phyloP scores from a whole-genome alignment of 2,329 filamentous ascomycete genomes.

The Arthrobotrys sinensis region DNA sequence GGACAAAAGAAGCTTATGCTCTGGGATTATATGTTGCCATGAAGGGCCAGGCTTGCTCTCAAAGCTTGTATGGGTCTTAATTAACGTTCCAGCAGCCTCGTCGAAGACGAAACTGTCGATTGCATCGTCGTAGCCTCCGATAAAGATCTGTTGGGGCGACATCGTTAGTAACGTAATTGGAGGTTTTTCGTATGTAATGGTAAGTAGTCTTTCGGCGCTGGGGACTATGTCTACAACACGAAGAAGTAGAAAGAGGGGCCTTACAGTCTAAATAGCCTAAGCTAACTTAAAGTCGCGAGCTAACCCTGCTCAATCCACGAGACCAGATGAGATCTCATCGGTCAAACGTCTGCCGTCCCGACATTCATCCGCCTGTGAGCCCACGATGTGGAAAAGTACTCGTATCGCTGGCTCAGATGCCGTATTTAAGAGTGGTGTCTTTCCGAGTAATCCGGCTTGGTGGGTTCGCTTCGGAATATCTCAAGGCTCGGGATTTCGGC shows the following conservation, averaged over 20 bases:
- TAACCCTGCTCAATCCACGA: slow-evolving; percentile 4
- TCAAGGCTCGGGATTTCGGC: slow-evolving; percentile 30
- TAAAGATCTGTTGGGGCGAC: slow-evolving; percentile 57
- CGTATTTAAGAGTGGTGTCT: slow-evolving; percentile 28
- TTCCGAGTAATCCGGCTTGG: slow-evolving; percentile 36
- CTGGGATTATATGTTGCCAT: slow-evolving; percentile 56
- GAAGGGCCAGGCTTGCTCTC: slow-evolving; percentile 58
- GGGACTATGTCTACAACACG: slow-evolving; percentile 33
- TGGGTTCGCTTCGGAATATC: slow-evolving; percentile 49
- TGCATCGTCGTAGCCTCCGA: slow-evolving; percentile 57
- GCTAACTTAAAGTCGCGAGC: slow-evolving; percentile 15
- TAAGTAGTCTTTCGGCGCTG: slow-evolving; percentile 11
- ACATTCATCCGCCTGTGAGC: slow-evolving; percentile 53
- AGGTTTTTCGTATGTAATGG: slow-evolving; percentile 7
- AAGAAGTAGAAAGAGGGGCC: slow-evolving; percentile 29
- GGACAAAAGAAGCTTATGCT: slow-evolving; percentile 48
- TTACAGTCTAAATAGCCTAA: slow-evolving; percentile 59
- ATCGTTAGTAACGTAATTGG: slow-evolving; percentile 29
- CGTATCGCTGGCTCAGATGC: slow-evolving; percentile 31
- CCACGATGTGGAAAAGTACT: slow-evolving; percentile 8
- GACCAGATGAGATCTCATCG: slow-evolving; percentile 16
- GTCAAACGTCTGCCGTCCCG: slow-evolving; percentile 28
- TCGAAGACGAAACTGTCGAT: slow-evolving; percentile 60
- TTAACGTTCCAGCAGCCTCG: slow-evolving; percentile 47
- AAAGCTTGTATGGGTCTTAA: slow-evolving; percentile 46